phyloP scores from a whole-genome alignment of 2,329 filamentous ascomycete genomes.

The Stachybotrys echinatus region DNA sequence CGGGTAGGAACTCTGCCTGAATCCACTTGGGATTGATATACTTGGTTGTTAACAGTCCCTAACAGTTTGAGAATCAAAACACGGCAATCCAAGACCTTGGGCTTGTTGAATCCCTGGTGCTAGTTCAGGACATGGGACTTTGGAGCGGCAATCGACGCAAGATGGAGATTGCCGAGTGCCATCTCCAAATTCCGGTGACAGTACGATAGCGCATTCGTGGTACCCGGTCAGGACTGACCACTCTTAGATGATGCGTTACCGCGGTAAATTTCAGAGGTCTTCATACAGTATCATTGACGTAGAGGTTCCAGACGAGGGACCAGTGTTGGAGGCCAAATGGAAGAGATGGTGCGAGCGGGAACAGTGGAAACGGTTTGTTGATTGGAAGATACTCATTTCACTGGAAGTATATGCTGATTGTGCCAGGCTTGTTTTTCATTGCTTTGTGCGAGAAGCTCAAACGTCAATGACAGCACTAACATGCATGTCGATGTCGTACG shows the following conservation, averaged over 20 bases:
- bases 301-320: conserved; percentile 47
- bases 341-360: conserved; percentile 58
- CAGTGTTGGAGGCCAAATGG: conserved; percentile 60
- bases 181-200: conserved; percentile 37
- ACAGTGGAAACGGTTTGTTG: conserved; percentile 54
- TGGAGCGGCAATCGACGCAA: conserved; percentile 52
- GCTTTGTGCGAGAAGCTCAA: conserved; percentile 61
- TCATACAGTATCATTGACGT: conserved; percentile 47
- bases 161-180: conserved; percentile 52
- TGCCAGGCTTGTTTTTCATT: conserved; percentile 54
- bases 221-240: too few species aligned
- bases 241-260: conserved; percentile 45
- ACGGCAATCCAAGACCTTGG: conserved; percentile 38
- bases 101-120: conserved; percentile 43
- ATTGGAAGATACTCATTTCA: too few species aligned
- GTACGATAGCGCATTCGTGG: conserved; percentile 25
- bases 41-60: too few species aligned
- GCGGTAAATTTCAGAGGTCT: conserved; percentile 53
- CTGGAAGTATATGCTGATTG: conserved; percentile 7
- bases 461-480: conserved; percentile 62
- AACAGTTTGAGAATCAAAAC: conserved; percentile 45
- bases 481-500: conserved; percentile 62
- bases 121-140: conserved; percentile 44
- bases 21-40: background rate
- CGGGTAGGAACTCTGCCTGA: conserved; percentile 20